Evolutionary conservation across 768 basidiomycete species (phyloP).

Genomic region (Amyloporia xantha): DNA sequence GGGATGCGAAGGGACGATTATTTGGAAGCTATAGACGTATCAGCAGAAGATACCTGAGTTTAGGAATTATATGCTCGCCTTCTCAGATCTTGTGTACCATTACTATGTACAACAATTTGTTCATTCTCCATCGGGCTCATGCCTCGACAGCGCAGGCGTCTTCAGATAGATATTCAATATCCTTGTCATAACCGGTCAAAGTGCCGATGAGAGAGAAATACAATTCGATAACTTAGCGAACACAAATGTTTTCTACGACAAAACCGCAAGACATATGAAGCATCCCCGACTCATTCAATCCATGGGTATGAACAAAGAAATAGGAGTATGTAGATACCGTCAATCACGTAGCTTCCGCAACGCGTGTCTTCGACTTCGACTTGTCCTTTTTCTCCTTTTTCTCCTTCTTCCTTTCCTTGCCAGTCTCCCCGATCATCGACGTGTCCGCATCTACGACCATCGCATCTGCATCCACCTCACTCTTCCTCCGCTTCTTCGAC

Average conservation of each 20-base stretch:
- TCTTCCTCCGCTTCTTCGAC: slow-evolving; percentile 8
- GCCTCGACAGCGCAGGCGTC: background rate
- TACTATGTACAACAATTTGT: slow-evolving; percentile 11
- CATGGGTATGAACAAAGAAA: too few species aligned
- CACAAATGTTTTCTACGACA: too few species aligned
- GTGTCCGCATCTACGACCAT: background rate
- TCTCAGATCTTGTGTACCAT: slow-evolving; percentile 14
- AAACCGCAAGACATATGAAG: too few species aligned
- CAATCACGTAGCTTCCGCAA: background rate
- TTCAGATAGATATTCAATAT: too few species aligned
- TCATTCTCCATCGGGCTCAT: background rate
- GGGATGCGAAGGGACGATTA: slow-evolving; percentile 1
- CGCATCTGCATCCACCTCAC: background rate
- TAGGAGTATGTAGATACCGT: too few species aligned
- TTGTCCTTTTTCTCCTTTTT: background rate
- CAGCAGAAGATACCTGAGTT: slow-evolving; percentile 12
- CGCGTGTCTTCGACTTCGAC: background rate
- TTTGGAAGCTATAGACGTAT: background rate
- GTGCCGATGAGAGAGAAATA: too few species aligned
- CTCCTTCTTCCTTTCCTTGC: background rate
- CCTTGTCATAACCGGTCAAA: too few species aligned
- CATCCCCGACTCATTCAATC: too few species aligned
- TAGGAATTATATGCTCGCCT: slow-evolving; percentile 13
- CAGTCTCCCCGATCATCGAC: background rate
- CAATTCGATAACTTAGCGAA: too few species aligned